A percentile compares a stretch with the other conserved stretches of the same genome.
Conservation (phyloP, 257 asterid species). For the Oldenlandia corymbosa region DNA sequence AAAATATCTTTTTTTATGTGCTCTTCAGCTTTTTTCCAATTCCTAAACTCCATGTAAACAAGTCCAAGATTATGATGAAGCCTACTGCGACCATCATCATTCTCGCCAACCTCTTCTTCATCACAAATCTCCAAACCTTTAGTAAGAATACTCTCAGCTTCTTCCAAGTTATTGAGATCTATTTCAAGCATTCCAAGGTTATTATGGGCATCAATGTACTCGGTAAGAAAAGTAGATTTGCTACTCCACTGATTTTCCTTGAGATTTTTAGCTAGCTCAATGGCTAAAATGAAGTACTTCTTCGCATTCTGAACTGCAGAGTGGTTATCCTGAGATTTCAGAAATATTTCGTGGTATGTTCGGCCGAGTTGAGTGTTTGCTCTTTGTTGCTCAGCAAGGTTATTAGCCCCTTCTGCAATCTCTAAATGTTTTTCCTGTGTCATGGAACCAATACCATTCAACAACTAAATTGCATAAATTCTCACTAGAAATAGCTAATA, state of each 20-base stretch:
- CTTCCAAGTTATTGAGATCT: conserved; percentile 74
- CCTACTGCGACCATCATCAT: conserved; percentile 82
- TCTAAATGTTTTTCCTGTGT: conserved; percentile 80
- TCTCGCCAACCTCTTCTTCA: conserved; percentile 70
- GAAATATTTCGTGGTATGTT: conserved; percentile 81
- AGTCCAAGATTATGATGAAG: conserved; percentile 95
- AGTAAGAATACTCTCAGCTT: conserved; percentile 57
- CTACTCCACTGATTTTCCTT: conserved; percentile 38
- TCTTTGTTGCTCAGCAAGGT: conserved; percentile 87
- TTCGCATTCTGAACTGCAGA: conserved; percentile 58
- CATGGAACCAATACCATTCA: conserved; percentile 4
- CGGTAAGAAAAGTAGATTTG: conserved; percentile 50
- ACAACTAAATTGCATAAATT: not conserved
- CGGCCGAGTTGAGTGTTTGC: conserved; percentile 97
- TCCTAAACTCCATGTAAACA: conserved; percentile 71
- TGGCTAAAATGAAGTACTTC: conserved; percentile 63
- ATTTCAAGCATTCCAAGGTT: conserved; percentile 91
- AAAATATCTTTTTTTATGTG: conserved; percentile 67
- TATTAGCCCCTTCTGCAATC: conserved; percentile 62
- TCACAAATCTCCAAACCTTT: conserved; percentile 73
- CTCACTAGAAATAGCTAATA: not conserved
- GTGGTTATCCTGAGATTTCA: conserved; percentile 75
- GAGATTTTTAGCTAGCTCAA: conserved; percentile 58
- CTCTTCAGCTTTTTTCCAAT: conserved; percentile 60
- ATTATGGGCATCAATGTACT: conserved; percentile 87